Base-by-base conservation (phyloP, 2,329 filamentous ascomycete species). In the Pestalotiopsis sp. region DNA sequence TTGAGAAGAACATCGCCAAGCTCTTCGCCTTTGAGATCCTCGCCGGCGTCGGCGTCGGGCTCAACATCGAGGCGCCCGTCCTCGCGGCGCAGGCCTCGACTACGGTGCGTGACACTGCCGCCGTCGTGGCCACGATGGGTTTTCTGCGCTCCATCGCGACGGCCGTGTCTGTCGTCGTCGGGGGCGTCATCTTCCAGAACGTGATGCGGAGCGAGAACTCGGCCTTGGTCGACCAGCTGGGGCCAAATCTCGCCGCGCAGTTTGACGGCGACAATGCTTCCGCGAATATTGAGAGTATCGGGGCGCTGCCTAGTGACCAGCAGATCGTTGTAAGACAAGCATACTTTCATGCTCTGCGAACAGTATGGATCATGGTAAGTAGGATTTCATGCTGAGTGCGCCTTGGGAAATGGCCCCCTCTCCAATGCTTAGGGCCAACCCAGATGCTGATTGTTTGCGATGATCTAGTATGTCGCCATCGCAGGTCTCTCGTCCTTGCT, bases 51-150 rank as follows among this genome's bases (percentile, higher is more conserved):
- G 90, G 90, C 27, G 84, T 89, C 5, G 90, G 90, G 0, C 86
- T 88, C 49, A 88, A 89, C 75, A 90, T 91, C 76, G 89, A 91
- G 75, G 79, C 87, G 0, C 89, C 89, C 0, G 81, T 92, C 27
- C 86, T 92, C 49, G 87, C 88, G 0, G 83, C 93, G 4, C 91
- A 93, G 73, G 85, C 87, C 3, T 86, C 85, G 13, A 87, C 92
- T 52, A 81, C 84, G 17, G 85, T 85, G 6, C 79, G 83, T 12
- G 90, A 92, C 68, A 87, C 91, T 65, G 89, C 89, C 2, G 86
- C 87, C 2, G 90, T 88, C 14, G 91, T 89, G 0, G 85, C 88
- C 0, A 89, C 88, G 2, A 90, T 90, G 74, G 81, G 83, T 12
- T 91, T 91, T 74, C 77, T 88, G 55, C 85, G 89, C 31, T 87